A percentile compares a stretch with the other conserved stretches of the same genome.
These are phyloP conservation scores for Solanum lycopersicoides DNA, from an alignment of 257 asterid genomes.

Conservation along the genomic window DNA sequence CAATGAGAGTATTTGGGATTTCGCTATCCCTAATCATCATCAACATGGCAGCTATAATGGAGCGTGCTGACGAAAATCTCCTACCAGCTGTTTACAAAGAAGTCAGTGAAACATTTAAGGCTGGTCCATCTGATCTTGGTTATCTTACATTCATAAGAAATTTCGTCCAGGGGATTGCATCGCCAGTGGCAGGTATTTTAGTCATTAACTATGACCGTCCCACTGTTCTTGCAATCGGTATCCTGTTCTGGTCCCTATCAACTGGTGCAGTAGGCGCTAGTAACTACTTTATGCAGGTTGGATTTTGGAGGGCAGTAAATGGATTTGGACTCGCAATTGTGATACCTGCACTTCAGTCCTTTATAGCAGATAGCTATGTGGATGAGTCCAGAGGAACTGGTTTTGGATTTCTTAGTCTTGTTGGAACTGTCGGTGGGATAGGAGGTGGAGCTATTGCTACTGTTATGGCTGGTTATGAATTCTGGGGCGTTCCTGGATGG, in stretches of 20 bases:
- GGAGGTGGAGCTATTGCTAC: conserved; percentile 99
- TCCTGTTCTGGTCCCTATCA: conserved; percentile 88
- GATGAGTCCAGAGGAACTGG: conserved; percentile 89
- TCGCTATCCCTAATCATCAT: conserved; percentile 78
- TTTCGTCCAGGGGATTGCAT: conserved; percentile 80
- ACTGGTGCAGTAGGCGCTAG: conserved; percentile 92
- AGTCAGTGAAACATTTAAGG: conserved; percentile 89
- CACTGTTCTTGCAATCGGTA: conserved; percentile 77
- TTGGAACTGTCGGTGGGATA: conserved; percentile 89
- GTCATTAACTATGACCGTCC: conserved; percentile 89
- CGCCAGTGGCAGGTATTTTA: conserved; percentile 85
- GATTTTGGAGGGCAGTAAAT: conserved; percentile 84
- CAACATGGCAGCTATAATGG: conserved; percentile 98
- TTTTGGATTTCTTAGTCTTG: conserved; percentile 76
- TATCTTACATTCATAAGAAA: conserved; percentile 81
- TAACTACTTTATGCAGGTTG: conserved; percentile 70
- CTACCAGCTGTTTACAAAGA: conserved; percentile 97
- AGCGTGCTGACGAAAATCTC: conserved; percentile 98
- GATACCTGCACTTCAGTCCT: conserved; percentile 90
- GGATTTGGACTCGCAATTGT: conserved; percentile 94
- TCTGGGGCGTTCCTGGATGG: conserved; percentile 92
- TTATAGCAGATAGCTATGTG: conserved; percentile 81
- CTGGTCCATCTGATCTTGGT: conserved; percentile 90
- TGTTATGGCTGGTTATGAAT: conserved; percentile 75
- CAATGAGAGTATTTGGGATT: conserved; percentile 53